Percentiles rank a stretch among this genome's conserved stretches.
Evolutionary conservation across 2,329 filamentous ascomycete species (phyloP).

Genomic region (Sporothrix pseudoabietina): DNA sequence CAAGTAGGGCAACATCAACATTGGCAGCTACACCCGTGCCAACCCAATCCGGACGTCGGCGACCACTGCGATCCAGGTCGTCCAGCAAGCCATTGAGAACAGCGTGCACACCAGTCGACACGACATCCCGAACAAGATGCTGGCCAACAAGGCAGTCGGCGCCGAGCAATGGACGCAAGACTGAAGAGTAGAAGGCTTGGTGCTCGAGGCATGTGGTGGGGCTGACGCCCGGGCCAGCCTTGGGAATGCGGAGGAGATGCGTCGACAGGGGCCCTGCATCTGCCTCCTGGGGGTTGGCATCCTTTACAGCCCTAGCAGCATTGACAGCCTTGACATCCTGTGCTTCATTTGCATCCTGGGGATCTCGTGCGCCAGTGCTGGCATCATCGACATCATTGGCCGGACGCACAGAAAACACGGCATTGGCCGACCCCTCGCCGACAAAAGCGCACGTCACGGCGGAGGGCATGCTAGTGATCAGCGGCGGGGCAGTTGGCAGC

Average conservation of each 20-base stretch:
- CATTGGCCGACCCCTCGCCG: constrained; percentile 75
- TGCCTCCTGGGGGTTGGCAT: constrained; percentile 14
- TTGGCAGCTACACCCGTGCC: constrained; percentile 56
- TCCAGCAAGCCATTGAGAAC: constrained; percentile 58
- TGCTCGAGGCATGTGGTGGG: constrained; percentile 43
- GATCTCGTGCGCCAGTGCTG: neutral
- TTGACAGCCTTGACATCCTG: neutral
- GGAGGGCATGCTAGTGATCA: constrained; percentile 29
- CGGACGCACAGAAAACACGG: constrained; percentile 56
- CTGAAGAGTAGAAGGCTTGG: constrained; percentile 53
- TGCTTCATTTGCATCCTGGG: neutral
- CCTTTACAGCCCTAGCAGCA: neutral
- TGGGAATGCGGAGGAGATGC: constrained; percentile 40
- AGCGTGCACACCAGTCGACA: constrained; percentile 44
- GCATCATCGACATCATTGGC: neutral
- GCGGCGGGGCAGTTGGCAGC: constrained; percentile 24
- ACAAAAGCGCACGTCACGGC: constrained; percentile 44
- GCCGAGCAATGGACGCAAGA: constrained; percentile 59
- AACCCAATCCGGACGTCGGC: constrained; percentile 48
- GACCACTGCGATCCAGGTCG: constrained; percentile 38
- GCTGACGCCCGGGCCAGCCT: constrained; percentile 54
- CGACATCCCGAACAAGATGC: constrained; percentile 53
- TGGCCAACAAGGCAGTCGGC: constrained; percentile 58
- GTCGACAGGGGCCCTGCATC: constrained; percentile 25
- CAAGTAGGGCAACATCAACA: constrained; percentile 66